phyloP scores from a whole-genome alignment of 805 yeast genomes.

The Metschnikowia santaceciliae region DNA sequence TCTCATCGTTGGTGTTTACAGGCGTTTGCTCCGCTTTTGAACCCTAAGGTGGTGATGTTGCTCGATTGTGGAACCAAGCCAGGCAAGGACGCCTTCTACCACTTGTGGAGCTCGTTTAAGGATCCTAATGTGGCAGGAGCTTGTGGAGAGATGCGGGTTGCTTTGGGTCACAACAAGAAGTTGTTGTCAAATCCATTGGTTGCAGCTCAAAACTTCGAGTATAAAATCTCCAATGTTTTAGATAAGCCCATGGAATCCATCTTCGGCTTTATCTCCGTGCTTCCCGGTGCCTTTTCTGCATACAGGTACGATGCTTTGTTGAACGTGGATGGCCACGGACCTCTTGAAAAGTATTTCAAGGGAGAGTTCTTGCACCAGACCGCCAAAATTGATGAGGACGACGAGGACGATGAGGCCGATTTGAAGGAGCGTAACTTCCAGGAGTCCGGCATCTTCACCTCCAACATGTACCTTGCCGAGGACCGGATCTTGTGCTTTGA shows the following conservation, averaged over 20 bases:
- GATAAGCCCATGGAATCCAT: slow-evolving; percentile 65
- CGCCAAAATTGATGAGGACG: slow-evolving; percentile 45
- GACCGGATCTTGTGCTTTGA: slow-evolving; percentile 67
- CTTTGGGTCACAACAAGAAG: slow-evolving; percentile 57
- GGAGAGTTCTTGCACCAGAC: slow-evolving; percentile 58
- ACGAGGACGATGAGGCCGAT: slow-evolving; percentile 47
- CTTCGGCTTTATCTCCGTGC: slow-evolving; percentile 61
- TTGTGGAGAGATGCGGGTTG: slow-evolving; percentile 74
- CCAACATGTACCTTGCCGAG: slow-evolving; percentile 68
- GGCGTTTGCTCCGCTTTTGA: slow-evolving; percentile 53
- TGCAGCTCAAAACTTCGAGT: slow-evolving; percentile 64
- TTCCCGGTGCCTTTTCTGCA: slow-evolving; percentile 70
- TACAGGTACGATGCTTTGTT: slow-evolving; percentile 56
- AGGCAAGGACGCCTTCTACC: slow-evolving; percentile 49
- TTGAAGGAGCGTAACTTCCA: slow-evolving; percentile 31
- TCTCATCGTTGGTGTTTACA: slow-evolving; percentile 70
- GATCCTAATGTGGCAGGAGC: slow-evolving; percentile 64
- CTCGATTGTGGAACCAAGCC: slow-evolving; percentile 68
- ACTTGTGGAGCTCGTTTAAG: slow-evolving; percentile 57
- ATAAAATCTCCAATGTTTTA: slow-evolving; percentile 61
- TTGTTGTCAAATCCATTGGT: slow-evolving; percentile 48
- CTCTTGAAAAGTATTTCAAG: slow-evolving; percentile 62
- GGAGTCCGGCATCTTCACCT: slow-evolving; percentile 55
- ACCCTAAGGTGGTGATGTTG: slow-evolving; percentile 54
- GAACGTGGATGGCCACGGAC: slow-evolving; percentile 52